Evolutionary conservation across 140 eudicot genomes (phyloP).

Genomic region (Erigeron philadelphicus): DNA sequence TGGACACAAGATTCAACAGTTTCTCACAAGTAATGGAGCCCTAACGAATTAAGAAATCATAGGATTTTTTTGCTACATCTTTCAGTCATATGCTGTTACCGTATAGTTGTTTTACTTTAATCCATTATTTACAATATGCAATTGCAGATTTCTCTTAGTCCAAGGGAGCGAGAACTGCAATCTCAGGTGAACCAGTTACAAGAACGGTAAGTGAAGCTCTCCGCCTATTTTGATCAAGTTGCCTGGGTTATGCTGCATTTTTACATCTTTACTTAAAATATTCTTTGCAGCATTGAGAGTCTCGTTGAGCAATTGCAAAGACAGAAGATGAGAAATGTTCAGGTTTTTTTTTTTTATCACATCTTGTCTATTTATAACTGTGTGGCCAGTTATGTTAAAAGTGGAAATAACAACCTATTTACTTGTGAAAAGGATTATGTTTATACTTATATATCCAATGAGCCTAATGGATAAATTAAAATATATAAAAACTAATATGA

Average conservation of each 20-base stretch:
- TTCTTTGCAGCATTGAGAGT: conserved; percentile 51
- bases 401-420: background rate
- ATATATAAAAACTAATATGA: background rate
- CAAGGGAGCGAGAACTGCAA: conserved; percentile 54
- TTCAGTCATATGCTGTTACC: background rate
- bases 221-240: background rate
- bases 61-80: background rate
- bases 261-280: background rate
- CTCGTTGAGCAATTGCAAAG: conserved; percentile 56
- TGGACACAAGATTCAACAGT: conserved; percentile 46
- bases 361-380: background rate
- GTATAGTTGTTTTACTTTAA: background rate
- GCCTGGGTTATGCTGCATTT: background rate
- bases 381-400: conserved; percentile 4
- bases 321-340: conserved; percentile 41
- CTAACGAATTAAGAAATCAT: background rate
- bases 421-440: background rate
- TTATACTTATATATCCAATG: background rate
- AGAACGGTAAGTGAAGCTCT: conserved; percentile 44
- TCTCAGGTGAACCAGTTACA: conserved; percentile 69
- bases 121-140: conserved; percentile 1
- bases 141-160: conserved; percentile 42
- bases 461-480: background rate
- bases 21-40: conserved; percentile 48
- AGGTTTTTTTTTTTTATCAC: conserved; percentile 38